Evolutionary conservation across 2,329 filamentous ascomycete species (phyloP), one percentile per base, ranked within the genome.

Genomic region (Colletotrichum orbiculare): DNA sequence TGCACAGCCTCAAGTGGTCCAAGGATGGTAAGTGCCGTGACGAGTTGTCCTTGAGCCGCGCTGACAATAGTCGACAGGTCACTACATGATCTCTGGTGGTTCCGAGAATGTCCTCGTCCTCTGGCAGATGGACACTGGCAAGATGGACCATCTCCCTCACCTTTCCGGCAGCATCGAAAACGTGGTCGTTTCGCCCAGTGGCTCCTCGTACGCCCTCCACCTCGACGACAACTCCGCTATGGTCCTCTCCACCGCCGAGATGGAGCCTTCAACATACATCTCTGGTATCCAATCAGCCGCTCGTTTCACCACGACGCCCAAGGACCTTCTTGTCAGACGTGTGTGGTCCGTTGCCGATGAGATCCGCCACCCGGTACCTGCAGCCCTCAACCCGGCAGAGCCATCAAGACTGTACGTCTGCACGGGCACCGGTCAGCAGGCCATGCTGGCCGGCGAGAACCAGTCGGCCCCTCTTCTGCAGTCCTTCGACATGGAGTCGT

Each of bases 71-170:
- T 45, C 54, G 8, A 12, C 70, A 96, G 92, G 93, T 54, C 94
- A 97, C 74, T 99, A 99, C 76, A 80, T 99, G 64, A 90, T 99
- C 56, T 98, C 96, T 61, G 96, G 96, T 73, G 96, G 96, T 38
- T 88, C 89, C 25, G 96, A 99, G 78, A 94, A 93, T 8, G 91
- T 93, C 17, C 83, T 99, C 46, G 92, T 97, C 8, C 82, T 97
- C 38, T 98, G 94, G 94, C 96, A 99, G 78, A 83, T 97, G 62
- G 92, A 96, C 70, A 97, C 95, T 0, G 89, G 89, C 68, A 90
- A 90, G 74, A 89, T 88, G 72, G 91, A 96, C 73, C 93, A 90
- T 73, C 81, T 99, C 35, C 96, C 96, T n/a, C 94, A 98, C 84
- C 84, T 99, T 62, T 91, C 92, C 33, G 92, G 93, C 6, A 88